phyloP scores from a whole-genome alignment of 2,329 filamentous ascomycete species.

The Arthroderma uncinatum region DNA sequence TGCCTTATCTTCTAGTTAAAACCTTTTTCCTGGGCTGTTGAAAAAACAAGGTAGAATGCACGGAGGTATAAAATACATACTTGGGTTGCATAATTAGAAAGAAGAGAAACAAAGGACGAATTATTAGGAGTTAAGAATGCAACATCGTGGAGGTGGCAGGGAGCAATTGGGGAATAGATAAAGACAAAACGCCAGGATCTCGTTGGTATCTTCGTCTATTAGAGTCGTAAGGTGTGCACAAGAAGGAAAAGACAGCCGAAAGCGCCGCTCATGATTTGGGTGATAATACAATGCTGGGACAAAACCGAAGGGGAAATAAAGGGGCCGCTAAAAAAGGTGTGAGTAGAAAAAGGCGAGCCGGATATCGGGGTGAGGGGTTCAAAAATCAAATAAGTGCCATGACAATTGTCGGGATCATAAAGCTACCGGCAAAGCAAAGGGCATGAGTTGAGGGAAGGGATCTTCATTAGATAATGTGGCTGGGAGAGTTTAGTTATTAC shows the following conservation, averaged over 20 bases:
- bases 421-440: neutral
- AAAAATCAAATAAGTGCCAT: neutral
- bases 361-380: neutral
- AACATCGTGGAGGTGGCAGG: neutral
- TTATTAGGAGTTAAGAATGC: neutral
- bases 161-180: neutral
- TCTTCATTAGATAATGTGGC: neutral
- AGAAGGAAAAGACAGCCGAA: neutral
- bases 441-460: neutral
- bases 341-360: neutral
- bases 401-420: neutral
- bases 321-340: neutral
- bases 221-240: neutral
- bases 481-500: conserved; percentile 11
- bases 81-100: neutral
- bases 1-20: neutral
- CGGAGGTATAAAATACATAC: neutral
- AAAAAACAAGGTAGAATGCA: neutral
- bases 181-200: neutral
- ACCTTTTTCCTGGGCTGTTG: neutral
- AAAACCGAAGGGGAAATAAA: neutral
- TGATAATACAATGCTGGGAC: neutral
- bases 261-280: neutral
- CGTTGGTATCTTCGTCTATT: neutral
- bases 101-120: neutral